Evolutionary conservation across 805 yeast species (phyloP), one percentile per base, ranked within the genome.

Genomic region (Kazachstania taianensis): DNA sequence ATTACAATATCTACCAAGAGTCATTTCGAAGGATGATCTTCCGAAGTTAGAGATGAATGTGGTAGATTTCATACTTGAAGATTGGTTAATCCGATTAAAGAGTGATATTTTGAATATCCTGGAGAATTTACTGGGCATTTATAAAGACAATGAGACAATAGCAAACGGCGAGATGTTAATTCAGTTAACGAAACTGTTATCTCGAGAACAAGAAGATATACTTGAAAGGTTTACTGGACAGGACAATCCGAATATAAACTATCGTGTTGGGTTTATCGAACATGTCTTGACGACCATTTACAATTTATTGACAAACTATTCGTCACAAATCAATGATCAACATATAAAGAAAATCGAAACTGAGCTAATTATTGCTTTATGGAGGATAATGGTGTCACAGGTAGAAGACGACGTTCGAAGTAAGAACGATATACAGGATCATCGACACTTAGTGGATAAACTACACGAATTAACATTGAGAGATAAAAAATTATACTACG

Each of bases 311-410:
- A 40, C 40, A 5, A 30, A 36, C 8, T 48, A 49, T 29, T 37
- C 39, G 8, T 23, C 32, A 1, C 40, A 44, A 8, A 33, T 52
- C 2, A 40, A 39, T 8, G 20, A 37, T 17, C 41, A 45, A n/a
- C 46, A 46, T 5, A 43, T 63, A 2, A 51, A 60, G 25, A 63
- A 59, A 24, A 45, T 60, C 12, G 61, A 59, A 18, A 50, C 58
- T 26, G 78, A 72, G 42, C 48, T 75, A 24, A 60, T 69, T 33
- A 72, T 73, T 10, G 62, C 69, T 2, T 50, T 75, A 14, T 67
- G 73, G 63, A 53, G 78, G 38, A 63, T 75, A 5, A 70, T 78
- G 6, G 68, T 63, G 23, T 59, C 50, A 7, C 46, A 49, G 13
- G 34, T 37, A 9, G 41, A 41, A 12, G 44, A 39, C 24, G 33